These are phyloP conservation scores for Mortierella sp. DNA, from an alignment of 371 early-diverging fungal genomes.

Conservation along the genomic window DNA sequence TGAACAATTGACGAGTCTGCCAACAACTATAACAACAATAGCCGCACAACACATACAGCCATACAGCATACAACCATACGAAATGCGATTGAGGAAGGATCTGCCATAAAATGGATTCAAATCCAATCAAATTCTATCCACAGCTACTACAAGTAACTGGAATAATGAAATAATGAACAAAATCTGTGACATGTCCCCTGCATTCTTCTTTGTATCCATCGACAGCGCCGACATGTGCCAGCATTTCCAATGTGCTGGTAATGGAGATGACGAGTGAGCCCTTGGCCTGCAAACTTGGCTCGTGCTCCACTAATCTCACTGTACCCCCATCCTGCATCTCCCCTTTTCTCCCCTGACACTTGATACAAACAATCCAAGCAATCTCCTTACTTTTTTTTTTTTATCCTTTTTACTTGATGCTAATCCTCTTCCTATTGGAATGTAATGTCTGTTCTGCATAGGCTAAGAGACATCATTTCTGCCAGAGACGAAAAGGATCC, in stretches of 20 bases:
- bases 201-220: too few species aligned
- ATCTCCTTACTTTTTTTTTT: not conserved
- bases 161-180: too few species aligned
- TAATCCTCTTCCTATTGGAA: not conserved
- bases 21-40: not conserved
- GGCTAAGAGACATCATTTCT: slow-evolving; percentile 70
- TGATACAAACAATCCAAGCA: not conserved
- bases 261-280: not conserved
- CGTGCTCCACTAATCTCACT: slow-evolving; percentile 21
- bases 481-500: slow-evolving; percentile 58
- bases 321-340: slow-evolving; percentile 7
- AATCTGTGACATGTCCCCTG: too few species aligned
- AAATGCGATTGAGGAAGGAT: too few species aligned
- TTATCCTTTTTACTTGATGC: not conserved
- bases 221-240: too few species aligned
- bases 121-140: too few species aligned
- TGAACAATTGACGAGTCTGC: not conserved
- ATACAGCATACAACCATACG: too few species aligned
- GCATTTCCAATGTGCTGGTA: not conserved
- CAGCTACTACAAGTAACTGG: too few species aligned
- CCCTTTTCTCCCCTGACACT: slow-evolving; percentile 5
- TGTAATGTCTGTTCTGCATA: slow-evolving; percentile 32
- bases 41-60: too few species aligned
- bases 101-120: too few species aligned
- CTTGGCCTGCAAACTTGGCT: slow-evolving; percentile 24